Evolutionary conservation across 1,284 basidiomycete species (phyloP), one percentile per base, ranked within the genome.

Genomic region (Pseudozyma sp.): DNA sequence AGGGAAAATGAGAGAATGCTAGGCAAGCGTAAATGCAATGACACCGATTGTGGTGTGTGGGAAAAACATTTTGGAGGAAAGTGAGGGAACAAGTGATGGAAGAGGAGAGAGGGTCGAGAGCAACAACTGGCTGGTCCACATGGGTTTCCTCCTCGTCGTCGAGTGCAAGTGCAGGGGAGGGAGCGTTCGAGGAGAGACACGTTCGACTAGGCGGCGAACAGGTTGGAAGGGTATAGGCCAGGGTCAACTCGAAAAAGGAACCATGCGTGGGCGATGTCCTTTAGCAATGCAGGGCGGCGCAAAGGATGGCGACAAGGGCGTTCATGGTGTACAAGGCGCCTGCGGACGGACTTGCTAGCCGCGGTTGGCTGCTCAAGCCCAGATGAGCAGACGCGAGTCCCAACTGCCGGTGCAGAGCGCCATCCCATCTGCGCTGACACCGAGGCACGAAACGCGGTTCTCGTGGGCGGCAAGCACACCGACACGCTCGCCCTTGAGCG

Each of bases 341-440:
- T 42, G 40, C 35, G 9, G 31, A 34, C 46, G 11, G 37, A 19
- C 34, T 24, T 17, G 19, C 48, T 49, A 11, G n/a, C 5, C n/a
- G 33, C 19, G 33, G 9, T 24, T n/a, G 11, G 13, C 16, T 31
- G 56, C 37, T 62, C 40, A 75, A 40, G 73, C 81, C 79, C 79
- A 84, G 30, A 82, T 56, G 17, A 88, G 90, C 82, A 84, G 95
- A 93, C 90, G 94, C 91, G 85, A 97, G 85, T 99, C 96, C 97
- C 96, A 99, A 84, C 91, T 93, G 64, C 96, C 96, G 42, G 97
- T 99, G 88, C 94, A 97, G 56, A 99, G 90, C 40, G 95, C 95
- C 91, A 97, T 96, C 49, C 96, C 96, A 83, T 98, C 95, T 42
- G 91, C 90, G 80, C 92, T 94, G 77, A 98, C 94, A 63, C 97